A percentile compares a stretch with the other conserved stretches of the same genome.
Evolutionary conservation across 176 grass and related monocot genomes (phyloP).

Genomic region (Elaeis guineensis): DNA sequence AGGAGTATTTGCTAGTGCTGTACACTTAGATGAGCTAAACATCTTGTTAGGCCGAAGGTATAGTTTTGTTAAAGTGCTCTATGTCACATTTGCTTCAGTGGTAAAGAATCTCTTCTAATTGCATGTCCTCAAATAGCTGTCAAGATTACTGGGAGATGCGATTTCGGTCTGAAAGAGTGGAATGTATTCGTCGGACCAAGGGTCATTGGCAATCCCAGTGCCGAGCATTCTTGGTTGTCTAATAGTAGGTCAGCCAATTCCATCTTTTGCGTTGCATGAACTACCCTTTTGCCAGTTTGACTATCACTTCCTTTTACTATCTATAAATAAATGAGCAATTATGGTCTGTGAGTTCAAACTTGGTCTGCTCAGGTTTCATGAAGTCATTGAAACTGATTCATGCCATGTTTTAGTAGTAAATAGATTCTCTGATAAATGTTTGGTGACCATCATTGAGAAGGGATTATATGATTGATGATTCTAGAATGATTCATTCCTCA

Average conservation of each 20-base stretch:
- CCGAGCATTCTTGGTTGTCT: conserved; percentile 61
- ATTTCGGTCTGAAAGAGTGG: conserved; percentile 40
- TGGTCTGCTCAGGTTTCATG: no score
- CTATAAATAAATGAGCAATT: no score
- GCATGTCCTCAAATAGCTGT: conserved; percentile 36
- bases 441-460: no score
- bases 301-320: no score
- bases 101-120: background rate
- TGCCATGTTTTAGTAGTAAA: no score
- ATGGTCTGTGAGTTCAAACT: no score
- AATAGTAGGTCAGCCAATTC: background rate
- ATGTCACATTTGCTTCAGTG: background rate
- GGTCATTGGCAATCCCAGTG: conserved; percentile 63
- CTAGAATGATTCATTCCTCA: no score
- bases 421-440: no score
- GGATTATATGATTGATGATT: no score
- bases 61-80: background rate
- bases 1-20: conserved; percentile 48
- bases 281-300: no score
- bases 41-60: conserved; percentile 63
- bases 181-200: conserved; percentile 60
- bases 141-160: conserved; percentile 67
- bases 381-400: no score
- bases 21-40: conserved; percentile 72
- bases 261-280: no score